phyloP scores from a whole-genome alignment of 2,329 filamentous ascomycete genomes.

The Venturia nashicola region DNA sequence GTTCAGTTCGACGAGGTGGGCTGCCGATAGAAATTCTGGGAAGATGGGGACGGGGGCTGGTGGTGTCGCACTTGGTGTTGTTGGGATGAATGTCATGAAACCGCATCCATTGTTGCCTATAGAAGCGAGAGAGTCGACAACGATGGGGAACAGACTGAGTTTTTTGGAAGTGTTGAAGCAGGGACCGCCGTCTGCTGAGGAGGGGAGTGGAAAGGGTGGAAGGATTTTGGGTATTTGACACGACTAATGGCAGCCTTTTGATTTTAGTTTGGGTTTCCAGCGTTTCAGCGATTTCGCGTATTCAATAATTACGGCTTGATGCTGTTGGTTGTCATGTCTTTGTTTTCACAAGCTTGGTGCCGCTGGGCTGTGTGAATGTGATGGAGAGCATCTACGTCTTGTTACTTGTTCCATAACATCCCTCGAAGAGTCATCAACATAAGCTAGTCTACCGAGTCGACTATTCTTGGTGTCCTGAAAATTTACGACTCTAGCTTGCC shows the following conservation, averaged over 20 bases:
- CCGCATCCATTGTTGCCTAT: neutral
- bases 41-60: neutral
- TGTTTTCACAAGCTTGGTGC: too few species aligned
- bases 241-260: too few species aligned
- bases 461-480: too few species aligned
- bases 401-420: too few species aligned
- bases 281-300: neutral
- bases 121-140: neutral
- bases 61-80: neutral
- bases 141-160: neutral
- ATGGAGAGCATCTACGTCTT: too few species aligned
- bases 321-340: too few species aligned
- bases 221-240: neutral
- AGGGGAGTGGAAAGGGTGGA: neutral
- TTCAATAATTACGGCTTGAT: too few species aligned
- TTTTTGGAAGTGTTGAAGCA: neutral
- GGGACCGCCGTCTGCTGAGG: neutral
- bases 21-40: neutral
- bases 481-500: too few species aligned
- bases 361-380: too few species aligned
- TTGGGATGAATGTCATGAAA: neutral
- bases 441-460: too few species aligned
- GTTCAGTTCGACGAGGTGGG: neutral
- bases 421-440: too few species aligned
- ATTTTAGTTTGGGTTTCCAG: neutral